phyloP scores from a whole-genome alignment of 78 protist species.

The Dictyostelium purpureum region DNA sequence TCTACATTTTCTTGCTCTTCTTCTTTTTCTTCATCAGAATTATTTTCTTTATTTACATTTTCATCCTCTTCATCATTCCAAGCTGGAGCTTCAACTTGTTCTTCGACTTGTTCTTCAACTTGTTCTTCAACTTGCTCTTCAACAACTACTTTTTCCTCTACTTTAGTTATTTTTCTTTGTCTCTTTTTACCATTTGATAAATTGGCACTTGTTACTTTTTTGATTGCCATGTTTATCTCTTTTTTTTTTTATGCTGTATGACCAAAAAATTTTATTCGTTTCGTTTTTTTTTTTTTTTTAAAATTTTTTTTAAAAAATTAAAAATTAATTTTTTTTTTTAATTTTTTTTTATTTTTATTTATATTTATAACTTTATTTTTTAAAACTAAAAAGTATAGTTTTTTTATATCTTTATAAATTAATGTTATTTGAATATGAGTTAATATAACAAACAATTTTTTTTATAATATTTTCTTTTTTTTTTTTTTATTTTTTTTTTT shows the following conservation, averaged over 20 bases:
- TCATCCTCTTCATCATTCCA: constrained; percentile 11
- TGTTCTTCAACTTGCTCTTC: not conserved
- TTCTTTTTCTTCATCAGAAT: not conserved
- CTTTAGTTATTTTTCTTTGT: not conserved
- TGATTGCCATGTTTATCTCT: not conserved
- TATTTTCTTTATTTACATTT: not conserved
- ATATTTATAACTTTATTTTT: too few species aligned
- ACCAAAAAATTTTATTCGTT: too few species aligned
- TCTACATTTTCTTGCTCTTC: not conserved
- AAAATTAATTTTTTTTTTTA: too few species aligned
- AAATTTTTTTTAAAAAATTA: too few species aligned
- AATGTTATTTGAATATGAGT: too few species aligned
- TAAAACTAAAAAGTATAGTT: not conserved
- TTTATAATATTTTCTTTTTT: too few species aligned
- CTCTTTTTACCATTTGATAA: not conserved
- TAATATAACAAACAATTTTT: too few species aligned
- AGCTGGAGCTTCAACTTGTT: not conserved
- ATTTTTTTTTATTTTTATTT: too few species aligned
- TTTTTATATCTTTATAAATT: too few species aligned
- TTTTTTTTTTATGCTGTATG: too few species aligned
- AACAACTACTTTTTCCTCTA: not conserved
- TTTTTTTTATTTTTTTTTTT: too few species aligned
- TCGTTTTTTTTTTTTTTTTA: too few species aligned
- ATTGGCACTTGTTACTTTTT: not conserved
- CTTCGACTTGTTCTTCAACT: not conserved